These are phyloP conservation scores for Leccinum insigne DNA, from an alignment of 1,284 basidiomycete genomes.

Conservation along the genomic window DNA sequence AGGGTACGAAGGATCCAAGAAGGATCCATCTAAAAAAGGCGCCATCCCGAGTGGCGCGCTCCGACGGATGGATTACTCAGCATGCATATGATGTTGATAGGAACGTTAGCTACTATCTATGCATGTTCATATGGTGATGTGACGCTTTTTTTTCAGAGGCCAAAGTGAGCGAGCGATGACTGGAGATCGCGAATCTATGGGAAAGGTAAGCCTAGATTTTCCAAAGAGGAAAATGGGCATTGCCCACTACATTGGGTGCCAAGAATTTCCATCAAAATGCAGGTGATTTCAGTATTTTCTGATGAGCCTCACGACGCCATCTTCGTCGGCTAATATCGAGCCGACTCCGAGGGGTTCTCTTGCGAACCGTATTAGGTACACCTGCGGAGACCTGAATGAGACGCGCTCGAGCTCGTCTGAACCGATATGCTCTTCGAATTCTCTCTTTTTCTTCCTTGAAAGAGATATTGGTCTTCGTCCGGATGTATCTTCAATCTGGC, in stretches of 20 bases:
- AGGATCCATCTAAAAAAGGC: not conserved
- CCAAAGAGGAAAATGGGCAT: not conserved
- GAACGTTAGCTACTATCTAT: not conserved
- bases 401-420: not conserved
- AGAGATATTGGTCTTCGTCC: not conserved
- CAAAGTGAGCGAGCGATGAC: not conserved
- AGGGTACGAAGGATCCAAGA: not conserved
- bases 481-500: not conserved
- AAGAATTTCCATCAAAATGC: not conserved
- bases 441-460: not conserved
- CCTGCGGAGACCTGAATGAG: not conserved
- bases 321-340: not conserved
- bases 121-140: not conserved
- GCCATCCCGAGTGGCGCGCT: not conserved
- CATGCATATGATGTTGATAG: not conserved
- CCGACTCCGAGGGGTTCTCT: not conserved
- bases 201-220: not conserved
- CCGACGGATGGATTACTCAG: not conserved
- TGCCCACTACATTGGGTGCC: not conserved
- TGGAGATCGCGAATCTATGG: not conserved
- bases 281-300: not conserved
- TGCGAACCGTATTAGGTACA: not conserved
- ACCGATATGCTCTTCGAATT: not conserved
- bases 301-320: not conserved
- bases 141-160: not conserved